These are phyloP conservation scores for Fusarium burgessii DNA, from an alignment of 2,329 filamentous ascomycete species.

Conservation along the genomic window DNA sequence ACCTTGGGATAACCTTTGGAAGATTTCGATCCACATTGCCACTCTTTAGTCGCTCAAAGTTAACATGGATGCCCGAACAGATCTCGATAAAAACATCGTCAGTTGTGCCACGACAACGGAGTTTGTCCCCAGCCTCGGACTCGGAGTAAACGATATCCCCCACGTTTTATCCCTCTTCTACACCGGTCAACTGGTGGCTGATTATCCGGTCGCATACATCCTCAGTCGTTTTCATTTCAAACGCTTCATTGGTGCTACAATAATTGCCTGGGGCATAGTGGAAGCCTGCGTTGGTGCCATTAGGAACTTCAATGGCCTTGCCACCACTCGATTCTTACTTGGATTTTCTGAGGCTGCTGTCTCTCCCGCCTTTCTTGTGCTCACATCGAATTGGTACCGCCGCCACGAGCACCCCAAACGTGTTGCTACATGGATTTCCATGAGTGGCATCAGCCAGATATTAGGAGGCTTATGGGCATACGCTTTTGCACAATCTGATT, in stretches of 20 bases:
- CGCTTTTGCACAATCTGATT: too few species aligned
- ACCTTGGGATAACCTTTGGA: too few species aligned
- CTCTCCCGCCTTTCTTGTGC: slow-evolving; percentile 50
- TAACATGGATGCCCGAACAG: slow-evolving; percentile 1
- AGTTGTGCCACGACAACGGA: slow-evolving; percentile 19
- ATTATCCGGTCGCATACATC: slow-evolving; percentile 31
- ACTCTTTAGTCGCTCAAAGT: neutral
- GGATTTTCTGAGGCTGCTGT: slow-evolving; percentile 49
- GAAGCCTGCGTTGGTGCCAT: slow-evolving; percentile 43
- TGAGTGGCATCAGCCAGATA: slow-evolving; percentile 49
- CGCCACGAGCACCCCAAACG: slow-evolving; percentile 48
- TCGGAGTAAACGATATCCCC: slow-evolving; percentile 31
- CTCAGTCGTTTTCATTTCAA: slow-evolving; percentile 35
- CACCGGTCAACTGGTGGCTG: slow-evolving; percentile 32
- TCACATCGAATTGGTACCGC: slow-evolving; percentile 50
- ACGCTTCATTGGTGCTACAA: slow-evolving; percentile 31
- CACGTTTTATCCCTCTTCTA: slow-evolving; percentile 36
- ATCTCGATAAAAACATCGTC: slow-evolving; percentile 37
- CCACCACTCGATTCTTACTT: slow-evolving; percentile 46
- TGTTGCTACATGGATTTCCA: slow-evolving; percentile 48
- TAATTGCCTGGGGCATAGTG: slow-evolving; percentile 47
- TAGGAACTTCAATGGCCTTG: slow-evolving; percentile 8
- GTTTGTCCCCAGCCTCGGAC: slow-evolving; percentile 21
- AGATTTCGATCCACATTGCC: too few species aligned
- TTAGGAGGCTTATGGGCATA: too few species aligned